phyloP scores from a whole-genome alignment of 2,329 filamentous ascomycete species.

The Diaporthe velutina region DNA sequence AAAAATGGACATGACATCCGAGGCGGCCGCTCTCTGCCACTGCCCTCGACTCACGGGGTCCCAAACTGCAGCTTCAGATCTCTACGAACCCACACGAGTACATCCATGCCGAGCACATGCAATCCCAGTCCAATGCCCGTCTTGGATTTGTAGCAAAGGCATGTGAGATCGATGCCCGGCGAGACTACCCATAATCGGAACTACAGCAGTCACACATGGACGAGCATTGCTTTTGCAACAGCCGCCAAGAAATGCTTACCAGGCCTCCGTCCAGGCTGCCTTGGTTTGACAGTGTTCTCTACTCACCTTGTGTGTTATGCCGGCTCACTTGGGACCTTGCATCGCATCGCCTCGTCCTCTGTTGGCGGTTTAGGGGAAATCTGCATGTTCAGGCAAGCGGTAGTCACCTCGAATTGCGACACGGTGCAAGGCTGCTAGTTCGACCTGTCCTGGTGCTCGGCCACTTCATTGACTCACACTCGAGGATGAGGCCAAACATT shows the following conservation, averaged over 20 bases:
- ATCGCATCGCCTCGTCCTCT: neutral
- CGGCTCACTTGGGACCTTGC: neutral
- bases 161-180: neutral
- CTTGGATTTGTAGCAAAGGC: neutral
- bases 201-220: neutral
- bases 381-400: neutral
- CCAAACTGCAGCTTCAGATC: neutral
- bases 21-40: neutral
- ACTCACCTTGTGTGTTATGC: neutral
- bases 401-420: neutral
- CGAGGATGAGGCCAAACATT: neutral
- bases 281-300: neutral
- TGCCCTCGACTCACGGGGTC: too few relatives aligned
- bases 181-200: too few relatives aligned
- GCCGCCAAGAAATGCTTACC: neutral
- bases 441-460: neutral
- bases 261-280: constrained; percentile 5
- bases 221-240: constrained; percentile 5
- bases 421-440: neutral
- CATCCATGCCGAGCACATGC: neutral
- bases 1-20: neutral
- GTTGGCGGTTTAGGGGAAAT: neutral
- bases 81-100: neutral
- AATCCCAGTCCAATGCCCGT: neutral
- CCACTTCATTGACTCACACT: neutral